phyloP scores from a whole-genome alignment of 495 filamentous ascomycete species.

The Lasiosphaeria ovina region DNA sequence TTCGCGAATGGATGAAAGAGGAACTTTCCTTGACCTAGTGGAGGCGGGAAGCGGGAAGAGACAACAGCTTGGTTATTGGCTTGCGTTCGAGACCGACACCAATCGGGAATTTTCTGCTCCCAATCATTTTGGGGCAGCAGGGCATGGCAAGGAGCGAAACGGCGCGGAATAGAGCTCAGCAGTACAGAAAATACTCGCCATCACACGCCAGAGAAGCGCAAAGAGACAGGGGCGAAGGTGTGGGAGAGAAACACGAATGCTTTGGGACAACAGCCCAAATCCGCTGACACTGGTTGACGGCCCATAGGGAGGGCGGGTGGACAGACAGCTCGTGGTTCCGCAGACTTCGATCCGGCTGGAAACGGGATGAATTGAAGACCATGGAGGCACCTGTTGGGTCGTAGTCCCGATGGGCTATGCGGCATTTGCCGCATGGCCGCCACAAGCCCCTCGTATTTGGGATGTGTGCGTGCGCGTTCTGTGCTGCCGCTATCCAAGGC shows the following conservation, averaged over 20 bases:
- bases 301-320: background rate
- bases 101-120: too few relatives aligned
- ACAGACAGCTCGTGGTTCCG: background rate
- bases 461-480: background rate
- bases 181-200: background rate
- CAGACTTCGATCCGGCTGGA: background rate
- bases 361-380: background rate
- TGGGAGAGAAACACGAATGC: background rate
- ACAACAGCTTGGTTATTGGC: too few relatives aligned
- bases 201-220: background rate
- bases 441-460: conserved; percentile 13
- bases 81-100: too few relatives aligned
- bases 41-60: too few relatives aligned
- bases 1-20: too few relatives aligned
- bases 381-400: background rate
- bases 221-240: background rate
- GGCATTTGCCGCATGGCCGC: conserved; percentile 16
- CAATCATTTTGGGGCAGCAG: too few relatives aligned
- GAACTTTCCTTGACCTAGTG: too few relatives aligned
- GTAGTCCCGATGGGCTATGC: background rate
- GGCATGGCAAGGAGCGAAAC: too few relatives aligned
- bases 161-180: background rate
- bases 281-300: background rate
- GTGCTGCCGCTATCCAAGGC: conserved; percentile 3
- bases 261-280: background rate